These are phyloP conservation scores for Ceratorhiza oryzae-sativae DNA, from an alignment of 1,284 basidiomycete genomes.

Conservation along the genomic window DNA sequence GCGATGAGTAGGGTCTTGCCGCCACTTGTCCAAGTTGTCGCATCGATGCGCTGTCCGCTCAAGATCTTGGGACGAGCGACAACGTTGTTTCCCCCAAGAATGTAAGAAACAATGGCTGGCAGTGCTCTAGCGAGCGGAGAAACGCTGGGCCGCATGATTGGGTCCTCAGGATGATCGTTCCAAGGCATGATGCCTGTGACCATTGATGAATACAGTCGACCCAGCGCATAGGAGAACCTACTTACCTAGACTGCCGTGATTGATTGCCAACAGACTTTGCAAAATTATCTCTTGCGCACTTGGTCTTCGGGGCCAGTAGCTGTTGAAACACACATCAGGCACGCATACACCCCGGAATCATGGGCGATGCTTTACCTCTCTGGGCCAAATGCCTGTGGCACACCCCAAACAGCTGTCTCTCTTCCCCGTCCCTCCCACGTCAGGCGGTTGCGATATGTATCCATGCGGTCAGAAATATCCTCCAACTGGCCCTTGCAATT, in stretches of 20 bases:
- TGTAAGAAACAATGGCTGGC: conserved; percentile 53
- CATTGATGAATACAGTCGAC: neutral
- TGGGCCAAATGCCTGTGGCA: conserved; percentile 76
- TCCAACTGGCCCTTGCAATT: conserved; percentile 61
- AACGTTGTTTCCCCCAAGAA: conserved; percentile 47
- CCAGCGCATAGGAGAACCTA: neutral
- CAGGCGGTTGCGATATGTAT: conserved; percentile 64
- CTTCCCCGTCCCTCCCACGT: conserved; percentile 68
- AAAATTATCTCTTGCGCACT: conserved; percentile 74
- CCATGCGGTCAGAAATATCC: conserved; percentile 70
- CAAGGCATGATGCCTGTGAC: conserved; percentile 68
- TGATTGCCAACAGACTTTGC: conserved; percentile 68
- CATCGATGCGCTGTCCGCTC: conserved; percentile 17
- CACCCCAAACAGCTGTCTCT: conserved; percentile 72
- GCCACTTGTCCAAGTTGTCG: conserved; percentile 26
- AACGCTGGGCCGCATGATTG: conserved; percentile 65
- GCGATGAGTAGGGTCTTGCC: conserved; percentile 38
- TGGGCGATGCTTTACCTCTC: conserved; percentile 56
- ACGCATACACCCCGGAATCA: neutral
- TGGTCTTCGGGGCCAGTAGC: conserved; percentile 71
- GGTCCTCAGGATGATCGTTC: conserved; percentile 64
- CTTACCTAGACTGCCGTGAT: conserved; percentile 69
- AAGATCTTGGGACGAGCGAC: neutral
- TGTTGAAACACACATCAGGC: conserved; percentile 45
- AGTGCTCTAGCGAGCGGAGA: conserved; percentile 61